phyloP scores from a whole-genome alignment of 1,284 basidiomycete species.

The Rhodotorula sp. region DNA sequence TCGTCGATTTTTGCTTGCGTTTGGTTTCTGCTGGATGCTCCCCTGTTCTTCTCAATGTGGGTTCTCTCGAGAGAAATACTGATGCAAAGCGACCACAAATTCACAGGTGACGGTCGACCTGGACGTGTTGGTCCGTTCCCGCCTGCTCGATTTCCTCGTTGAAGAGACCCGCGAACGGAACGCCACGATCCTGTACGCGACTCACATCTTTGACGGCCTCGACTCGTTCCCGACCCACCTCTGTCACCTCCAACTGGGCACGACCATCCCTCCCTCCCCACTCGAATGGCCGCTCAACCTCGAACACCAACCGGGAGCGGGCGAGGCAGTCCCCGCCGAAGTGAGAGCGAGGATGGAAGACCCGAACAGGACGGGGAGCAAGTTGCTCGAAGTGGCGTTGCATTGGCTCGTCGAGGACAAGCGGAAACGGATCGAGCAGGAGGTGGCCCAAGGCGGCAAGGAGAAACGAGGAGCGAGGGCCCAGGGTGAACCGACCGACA shows the following conservation, averaged over 20 bases:
- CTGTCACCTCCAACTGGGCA: constrained; percentile 80
- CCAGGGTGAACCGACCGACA: constrained; percentile 63
- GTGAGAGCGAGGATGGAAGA: constrained; percentile 40
- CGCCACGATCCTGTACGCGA: constrained; percentile 92
- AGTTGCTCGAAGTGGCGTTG: constrained; percentile 59
- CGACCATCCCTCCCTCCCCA: constrained; percentile 62
- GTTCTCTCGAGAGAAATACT: too few species aligned
- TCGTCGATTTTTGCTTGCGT: not conserved
- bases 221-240: constrained; percentile 83
- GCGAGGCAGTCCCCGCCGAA: constrained; percentile 32
- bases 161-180: constrained; percentile 74
- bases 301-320: constrained; percentile 25
- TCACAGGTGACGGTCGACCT: constrained; percentile 87
- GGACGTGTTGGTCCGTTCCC: constrained; percentile 92
- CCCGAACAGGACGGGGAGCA: constrained; percentile 17
- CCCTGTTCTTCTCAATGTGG: too few species aligned
- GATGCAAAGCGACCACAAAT: too few species aligned
- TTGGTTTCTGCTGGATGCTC: not conserved
- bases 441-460: constrained; percentile 49
- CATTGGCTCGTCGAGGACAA: constrained; percentile 83
- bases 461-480: constrained; percentile 66
- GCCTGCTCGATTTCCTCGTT: constrained; percentile 82
- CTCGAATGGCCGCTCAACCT: constrained; percentile 62
- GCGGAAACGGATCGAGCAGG: constrained; percentile 58
- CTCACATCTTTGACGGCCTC: constrained; percentile 92